Evolutionary conservation across 257 asterid genomes (phyloP), one percentile per base, ranked within the genome.

Genomic region (Linderniella brevidens): DNA sequence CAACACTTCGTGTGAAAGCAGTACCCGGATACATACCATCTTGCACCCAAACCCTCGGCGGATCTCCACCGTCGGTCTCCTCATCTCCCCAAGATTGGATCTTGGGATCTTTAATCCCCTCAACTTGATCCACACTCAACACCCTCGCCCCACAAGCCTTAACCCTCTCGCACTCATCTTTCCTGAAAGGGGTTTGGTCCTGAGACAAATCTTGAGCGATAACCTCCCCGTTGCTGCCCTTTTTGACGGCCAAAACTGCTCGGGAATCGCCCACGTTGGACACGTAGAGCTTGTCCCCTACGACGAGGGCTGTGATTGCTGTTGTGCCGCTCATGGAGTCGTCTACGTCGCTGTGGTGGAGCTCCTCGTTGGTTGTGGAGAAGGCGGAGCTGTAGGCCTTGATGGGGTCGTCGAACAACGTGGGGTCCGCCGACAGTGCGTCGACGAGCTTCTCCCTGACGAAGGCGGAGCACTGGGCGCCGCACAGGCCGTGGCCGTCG

Each of bases 271-370:
- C 97, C 15, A 80, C 39, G 66, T 87, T 87, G 35, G 95, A 80
- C 53, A 83, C 80, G 72, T 75, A 87, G 46, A 87, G 65, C 1
- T 67, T 80, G 52, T 57, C 74, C 42, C 95, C 97, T 11, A 88
- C 65, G 38, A 87, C 92, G 52, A 83, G 60, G 48, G 83, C 55
- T 7, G 97, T 83, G 17, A 83, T 68, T 15, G 97, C 93, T 44
- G 97, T 87, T 50, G 97, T 87, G 39, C 97, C 97, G 29, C 97
- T 87, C 97, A 87, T 87, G 78, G 90, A 73, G 71, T 87, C 97
- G 67, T 87, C 97, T 63, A 87, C 18, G 38, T 19, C 56, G 66
- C 80, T 92, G 43, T 58, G 75, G 43, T 80, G 93, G 70, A 87
- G 61, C 56, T 87, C 90, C 3, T 81, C 54, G 68, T 87, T 87